These are phyloP conservation scores for Protomyces inundatus DNA, from an alignment of 1,139 yeast species.

Conservation along the genomic window DNA sequence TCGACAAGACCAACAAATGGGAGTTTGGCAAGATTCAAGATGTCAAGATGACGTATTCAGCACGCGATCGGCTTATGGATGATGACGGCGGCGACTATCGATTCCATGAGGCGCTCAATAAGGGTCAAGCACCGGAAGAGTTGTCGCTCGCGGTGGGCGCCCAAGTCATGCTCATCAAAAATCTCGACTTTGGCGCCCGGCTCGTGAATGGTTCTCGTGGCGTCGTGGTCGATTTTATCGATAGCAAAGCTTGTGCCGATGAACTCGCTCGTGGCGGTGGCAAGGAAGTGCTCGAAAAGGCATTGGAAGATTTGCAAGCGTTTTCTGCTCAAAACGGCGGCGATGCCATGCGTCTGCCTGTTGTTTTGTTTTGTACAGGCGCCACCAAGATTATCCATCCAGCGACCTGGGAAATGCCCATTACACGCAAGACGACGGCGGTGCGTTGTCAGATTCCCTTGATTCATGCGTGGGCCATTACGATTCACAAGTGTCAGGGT, in stretches of 20 bases:
- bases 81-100: neutral
- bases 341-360: conserved; percentile 66
- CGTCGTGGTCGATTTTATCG: conserved; percentile 68
- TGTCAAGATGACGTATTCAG: conserved; percentile 47
- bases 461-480: conserved; percentile 88
- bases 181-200: conserved; percentile 59
- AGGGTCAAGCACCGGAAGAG: conserved; percentile 64
- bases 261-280: neutral
- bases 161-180: conserved; percentile 94
- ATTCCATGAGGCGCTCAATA: conserved; percentile 37
- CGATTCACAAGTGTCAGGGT: conserved; percentile 95
- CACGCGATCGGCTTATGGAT: conserved; percentile 39
- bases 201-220: conserved; percentile 93
- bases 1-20: conserved; percentile 63
- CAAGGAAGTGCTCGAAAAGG: neutral
- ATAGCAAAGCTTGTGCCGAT: conserved; percentile 34
- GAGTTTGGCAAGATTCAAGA: conserved; percentile 54
- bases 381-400: conserved; percentile 40
- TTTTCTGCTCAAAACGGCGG: conserved; percentile 55
- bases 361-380: conserved; percentile 47
- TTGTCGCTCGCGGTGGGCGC: conserved; percentile 70
- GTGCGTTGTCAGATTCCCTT: conserved; percentile 70
- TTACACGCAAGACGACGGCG: conserved; percentile 52
- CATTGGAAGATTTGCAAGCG: conserved; percentile 34
- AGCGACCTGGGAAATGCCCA: conserved; percentile 60